These are phyloP conservation scores for Xylaria flabelliformis DNA, from an alignment of 495 filamentous ascomycete genomes.

Conservation along the genomic window DNA sequence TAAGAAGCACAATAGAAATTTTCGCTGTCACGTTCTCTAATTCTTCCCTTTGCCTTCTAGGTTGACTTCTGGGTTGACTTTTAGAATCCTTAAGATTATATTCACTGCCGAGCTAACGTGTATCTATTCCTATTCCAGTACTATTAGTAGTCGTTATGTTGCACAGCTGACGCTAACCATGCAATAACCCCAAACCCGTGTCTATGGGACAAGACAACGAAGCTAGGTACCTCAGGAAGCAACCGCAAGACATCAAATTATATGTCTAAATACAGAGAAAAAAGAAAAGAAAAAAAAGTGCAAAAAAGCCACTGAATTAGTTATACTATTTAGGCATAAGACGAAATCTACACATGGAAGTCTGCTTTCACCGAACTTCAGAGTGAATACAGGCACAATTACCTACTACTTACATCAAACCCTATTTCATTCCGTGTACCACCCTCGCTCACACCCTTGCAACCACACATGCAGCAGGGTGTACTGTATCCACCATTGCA, in stretches of 20 bases:
- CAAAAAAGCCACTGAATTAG: background rate
- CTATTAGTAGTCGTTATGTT: background rate
- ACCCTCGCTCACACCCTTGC: background rate
- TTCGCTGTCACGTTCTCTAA: background rate
- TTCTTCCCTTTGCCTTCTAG: background rate
- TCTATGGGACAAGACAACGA: slow-evolving; percentile 6
- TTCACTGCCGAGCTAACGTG: background rate
- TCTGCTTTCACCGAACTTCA: background rate
- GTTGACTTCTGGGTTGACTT: background rate
- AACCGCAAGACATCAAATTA: background rate
- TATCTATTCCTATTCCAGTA: background rate
- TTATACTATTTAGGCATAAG: background rate
- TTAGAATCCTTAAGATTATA: background rate
- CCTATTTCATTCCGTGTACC: background rate
- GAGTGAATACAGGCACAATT: slow-evolving; percentile 12
- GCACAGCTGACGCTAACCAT: background rate
- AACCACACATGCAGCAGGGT: background rate
- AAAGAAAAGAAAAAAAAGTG: too few relatives aligned
- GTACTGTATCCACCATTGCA: slow-evolving; percentile 14
- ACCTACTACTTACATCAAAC: background rate
- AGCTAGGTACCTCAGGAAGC: slow-evolving; percentile 1
- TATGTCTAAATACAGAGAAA: background rate
- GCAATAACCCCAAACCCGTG: slow-evolving; percentile 5
- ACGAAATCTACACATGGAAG: background rate
- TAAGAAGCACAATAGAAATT: background rate